phyloP scores from a whole-genome alignment of 2,329 filamentous ascomycete species.

The Colletotrichum horii region DNA sequence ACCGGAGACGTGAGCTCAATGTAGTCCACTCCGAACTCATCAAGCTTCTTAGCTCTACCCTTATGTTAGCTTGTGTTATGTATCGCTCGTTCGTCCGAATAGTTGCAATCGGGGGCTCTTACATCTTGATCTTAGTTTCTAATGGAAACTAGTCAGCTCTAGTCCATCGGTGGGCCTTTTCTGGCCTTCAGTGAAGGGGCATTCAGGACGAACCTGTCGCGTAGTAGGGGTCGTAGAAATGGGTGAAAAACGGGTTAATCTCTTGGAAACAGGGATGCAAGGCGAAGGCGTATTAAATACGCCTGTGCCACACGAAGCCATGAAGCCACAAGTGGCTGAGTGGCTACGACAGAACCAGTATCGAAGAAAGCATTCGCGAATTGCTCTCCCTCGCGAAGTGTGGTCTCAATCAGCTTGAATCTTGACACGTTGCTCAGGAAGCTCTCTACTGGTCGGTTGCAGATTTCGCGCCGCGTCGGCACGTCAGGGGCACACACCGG shows the following conservation, averaged over 20 bases:
- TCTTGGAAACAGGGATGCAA: no score
- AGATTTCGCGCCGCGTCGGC: neutral
- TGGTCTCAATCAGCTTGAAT: slow-evolving; percentile 77
- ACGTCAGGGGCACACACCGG: neutral
- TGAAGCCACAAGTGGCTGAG: no score
- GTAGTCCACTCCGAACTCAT: slow-evolving; percentile 90
- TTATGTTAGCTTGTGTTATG: neutral
- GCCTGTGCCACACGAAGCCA: no score
- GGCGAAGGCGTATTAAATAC: no score
- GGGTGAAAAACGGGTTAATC: no score
- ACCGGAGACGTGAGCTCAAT: slow-evolving; percentile 89
- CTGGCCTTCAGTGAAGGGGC: no score
- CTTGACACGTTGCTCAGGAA: slow-evolving; percentile 72
- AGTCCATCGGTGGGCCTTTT: neutral
- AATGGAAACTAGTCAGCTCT: neutral
- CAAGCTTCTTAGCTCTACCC: slow-evolving; percentile 50
- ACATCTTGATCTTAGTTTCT: slow-evolving; percentile 73
- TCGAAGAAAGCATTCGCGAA: slow-evolving; percentile 80
- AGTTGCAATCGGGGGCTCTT: neutral
- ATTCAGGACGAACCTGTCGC: no score
- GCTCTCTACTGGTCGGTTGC: slow-evolving; percentile 67
- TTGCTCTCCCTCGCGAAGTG: slow-evolving; percentile 83
- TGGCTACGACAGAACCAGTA: no score
- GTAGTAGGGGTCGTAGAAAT: no score
- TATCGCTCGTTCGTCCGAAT: neutral